Evolutionary conservation across 352 stramenopile genomes (phyloP), one percentile per base, ranked within the genome.

Genomic region (Globisporangium apiculatum): DNA sequence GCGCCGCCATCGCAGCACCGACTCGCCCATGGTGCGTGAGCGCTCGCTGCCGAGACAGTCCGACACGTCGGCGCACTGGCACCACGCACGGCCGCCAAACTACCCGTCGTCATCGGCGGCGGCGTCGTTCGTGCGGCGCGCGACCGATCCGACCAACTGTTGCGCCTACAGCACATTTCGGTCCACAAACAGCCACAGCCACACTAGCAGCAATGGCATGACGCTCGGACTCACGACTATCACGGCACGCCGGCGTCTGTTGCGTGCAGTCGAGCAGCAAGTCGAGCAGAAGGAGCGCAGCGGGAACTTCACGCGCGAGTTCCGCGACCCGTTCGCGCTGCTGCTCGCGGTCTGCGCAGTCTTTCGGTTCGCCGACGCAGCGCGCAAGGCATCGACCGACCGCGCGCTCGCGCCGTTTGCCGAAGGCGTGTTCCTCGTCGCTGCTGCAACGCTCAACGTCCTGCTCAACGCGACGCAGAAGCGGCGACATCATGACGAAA

Each of bases 401-500:
- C 40, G 61, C 1, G 48, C 62, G 9, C 53, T 61, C 24, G 65
- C 56, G 12, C 71, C 77, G 48, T 62, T 84, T 15, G 62, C 70
- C 2, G 81, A 94, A 68, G 79, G 65, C 1, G 6, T 72, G 5
- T 90, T 94, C 57, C 68, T 94, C 1, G 56, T 85, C 18, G 64
- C 73, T 6, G 78, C 82, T 0, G 84, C 82, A 7, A 57, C 64
- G 48, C 58, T 83, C 12, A 92, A 91, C 52, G 71, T 81, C 50
- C 15, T 83, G 24, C 65, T 94, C 7, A 94, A 89, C 50, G 58
- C 60, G 57, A 69, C 62, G 53, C 81, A 93, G 64, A 81, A 82
- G 37, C 69, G 74, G n/a, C 77, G 84, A 36, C 72, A 89, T 42
- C 79, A 89, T 52, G 75, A 82, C 15, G 82, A 94, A 53, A 91